phyloP scores from a whole-genome alignment of 2,329 filamentous ascomycete genomes.

The Rasamsonia emersonii region DNA sequence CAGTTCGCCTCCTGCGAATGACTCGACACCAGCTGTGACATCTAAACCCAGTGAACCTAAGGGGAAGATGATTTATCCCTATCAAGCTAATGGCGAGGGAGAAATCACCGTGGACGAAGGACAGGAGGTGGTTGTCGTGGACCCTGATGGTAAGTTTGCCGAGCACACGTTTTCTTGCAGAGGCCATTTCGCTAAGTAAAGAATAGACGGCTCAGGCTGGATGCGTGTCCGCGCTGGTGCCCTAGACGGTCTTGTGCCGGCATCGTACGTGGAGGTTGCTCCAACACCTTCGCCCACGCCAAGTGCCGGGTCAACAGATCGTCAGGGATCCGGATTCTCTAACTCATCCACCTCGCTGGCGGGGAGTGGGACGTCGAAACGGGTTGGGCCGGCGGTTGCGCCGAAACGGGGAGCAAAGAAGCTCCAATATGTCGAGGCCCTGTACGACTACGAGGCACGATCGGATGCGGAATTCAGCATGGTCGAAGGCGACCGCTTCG shows the following conservation, averaged over 20 bases:
- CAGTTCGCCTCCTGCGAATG: slow-evolving; percentile 51
- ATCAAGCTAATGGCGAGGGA: slow-evolving; percentile 70
- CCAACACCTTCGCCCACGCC: slow-evolving; percentile 34
- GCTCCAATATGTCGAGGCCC: slow-evolving; percentile 80
- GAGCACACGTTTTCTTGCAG: background rate
- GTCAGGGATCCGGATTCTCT: slow-evolving; percentile 69
- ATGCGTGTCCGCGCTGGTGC: slow-evolving; percentile 65
- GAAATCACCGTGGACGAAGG: slow-evolving; percentile 76
- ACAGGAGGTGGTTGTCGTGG: slow-evolving; percentile 65
- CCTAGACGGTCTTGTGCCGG: slow-evolving; percentile 77
- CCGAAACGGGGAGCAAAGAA: slow-evolving; percentile 89
- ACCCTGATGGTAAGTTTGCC: slow-evolving; percentile 77
- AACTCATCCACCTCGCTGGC: slow-evolving; percentile 63
- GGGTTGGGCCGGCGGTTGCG: slow-evolving; percentile 85
- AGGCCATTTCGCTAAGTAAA: slow-evolving; percentile 8
- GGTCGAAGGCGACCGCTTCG: slow-evolving; percentile 82
- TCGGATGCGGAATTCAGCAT: slow-evolving; percentile 85
- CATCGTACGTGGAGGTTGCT: slow-evolving; percentile 69
- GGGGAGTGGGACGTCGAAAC: slow-evolving; percentile 54
- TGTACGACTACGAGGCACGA: slow-evolving; percentile 85
- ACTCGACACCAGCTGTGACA: slow-evolving; percentile 38
- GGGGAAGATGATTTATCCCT: slow-evolving; percentile 84
- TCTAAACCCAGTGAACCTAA: slow-evolving; percentile 47
- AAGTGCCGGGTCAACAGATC: slow-evolving; percentile 33
- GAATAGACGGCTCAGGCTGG: slow-evolving; percentile 81